phyloP scores from a whole-genome alignment of 306 rosid species.

The Mucuna pruriens region DNA sequence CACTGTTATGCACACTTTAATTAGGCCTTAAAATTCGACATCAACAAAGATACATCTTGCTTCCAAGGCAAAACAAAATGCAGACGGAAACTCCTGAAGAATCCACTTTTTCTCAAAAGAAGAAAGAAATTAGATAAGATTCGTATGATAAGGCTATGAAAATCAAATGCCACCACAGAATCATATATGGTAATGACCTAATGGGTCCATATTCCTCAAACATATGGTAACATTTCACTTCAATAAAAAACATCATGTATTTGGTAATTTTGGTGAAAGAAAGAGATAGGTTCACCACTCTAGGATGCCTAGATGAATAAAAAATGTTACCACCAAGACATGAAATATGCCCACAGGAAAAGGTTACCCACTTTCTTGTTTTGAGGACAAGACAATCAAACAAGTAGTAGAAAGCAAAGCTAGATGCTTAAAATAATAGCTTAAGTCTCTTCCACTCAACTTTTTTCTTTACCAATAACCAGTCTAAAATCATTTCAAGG shows the following conservation, averaged over 20 bases:
- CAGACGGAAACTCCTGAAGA: neutral
- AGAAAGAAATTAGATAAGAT: neutral
- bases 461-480: constrained; percentile 1
- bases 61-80: constrained; percentile 18
- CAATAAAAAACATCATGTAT: neutral
- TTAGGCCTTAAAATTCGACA: neutral
- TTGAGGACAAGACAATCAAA: constrained; percentile 3
- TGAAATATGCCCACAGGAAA: constrained; percentile 24
- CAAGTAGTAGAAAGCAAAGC: neutral
- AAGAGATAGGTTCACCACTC: constrained; percentile 6
- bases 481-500: neutral
- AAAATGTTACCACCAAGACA: constrained; percentile 15
- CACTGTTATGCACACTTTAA: constrained; percentile 1
- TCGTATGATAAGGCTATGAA: neutral
- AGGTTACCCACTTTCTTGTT: constrained; percentile 33
- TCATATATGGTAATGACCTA: neutral
- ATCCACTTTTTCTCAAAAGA: constrained; percentile 18
- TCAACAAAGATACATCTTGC: constrained; percentile 4
- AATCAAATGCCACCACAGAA: constrained; percentile 26
- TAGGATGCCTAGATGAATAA: constrained; percentile 11
- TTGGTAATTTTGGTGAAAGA: constrained; percentile 32
- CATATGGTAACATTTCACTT: constrained; percentile 19
- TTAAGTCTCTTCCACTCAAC: neutral
- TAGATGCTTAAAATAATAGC: neutral
- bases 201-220: neutral